A percentile compares a stretch with the other conserved stretches of the same genome.
These are phyloP conservation scores for Rubus idaeus DNA, from an alignment of 306 rosid genomes.

Conservation along the genomic window DNA sequence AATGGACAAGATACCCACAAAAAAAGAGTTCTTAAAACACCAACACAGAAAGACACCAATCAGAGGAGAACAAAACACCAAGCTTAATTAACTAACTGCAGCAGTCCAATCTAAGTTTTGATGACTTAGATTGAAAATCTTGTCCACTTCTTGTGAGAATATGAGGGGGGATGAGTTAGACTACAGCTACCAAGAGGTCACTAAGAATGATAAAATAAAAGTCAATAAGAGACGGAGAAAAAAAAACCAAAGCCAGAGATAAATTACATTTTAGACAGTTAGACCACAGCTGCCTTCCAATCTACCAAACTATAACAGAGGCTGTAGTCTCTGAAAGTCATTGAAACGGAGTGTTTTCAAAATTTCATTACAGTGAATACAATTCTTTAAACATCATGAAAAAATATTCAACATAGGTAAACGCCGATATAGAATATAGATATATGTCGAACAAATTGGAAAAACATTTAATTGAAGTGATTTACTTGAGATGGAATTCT, in stretches of 20 bases:
- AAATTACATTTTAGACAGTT: neutral
- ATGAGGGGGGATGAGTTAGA: neutral
- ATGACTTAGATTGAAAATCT: neutral
- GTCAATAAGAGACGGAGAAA: neutral
- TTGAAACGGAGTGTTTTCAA: neutral
- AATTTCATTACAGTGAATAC: neutral
- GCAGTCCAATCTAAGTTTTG: neutral
- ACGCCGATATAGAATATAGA: neutral
- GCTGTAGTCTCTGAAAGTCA: neutral
- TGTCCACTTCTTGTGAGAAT: neutral
- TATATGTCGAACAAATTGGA: neutral
- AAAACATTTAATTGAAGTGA: constrained; percentile 11
- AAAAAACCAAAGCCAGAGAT: neutral
- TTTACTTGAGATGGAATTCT: constrained; percentile 23
- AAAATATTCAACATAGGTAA: neutral
- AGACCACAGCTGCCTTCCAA: neutral
- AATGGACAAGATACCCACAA: too few species aligned
- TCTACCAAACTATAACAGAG: neutral
- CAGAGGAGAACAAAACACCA: neutral
- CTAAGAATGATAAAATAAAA: neutral
- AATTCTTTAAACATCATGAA: neutral
- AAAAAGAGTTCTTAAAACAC: neutral
- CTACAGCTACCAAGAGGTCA: neutral
- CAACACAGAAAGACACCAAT: neutral
- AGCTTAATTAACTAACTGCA: neutral